Evolutionary conservation across 1,284 basidiomycete genomes (phyloP), one percentile per base, ranked within the genome.

Genomic region (Peniophora sp.): DNA sequence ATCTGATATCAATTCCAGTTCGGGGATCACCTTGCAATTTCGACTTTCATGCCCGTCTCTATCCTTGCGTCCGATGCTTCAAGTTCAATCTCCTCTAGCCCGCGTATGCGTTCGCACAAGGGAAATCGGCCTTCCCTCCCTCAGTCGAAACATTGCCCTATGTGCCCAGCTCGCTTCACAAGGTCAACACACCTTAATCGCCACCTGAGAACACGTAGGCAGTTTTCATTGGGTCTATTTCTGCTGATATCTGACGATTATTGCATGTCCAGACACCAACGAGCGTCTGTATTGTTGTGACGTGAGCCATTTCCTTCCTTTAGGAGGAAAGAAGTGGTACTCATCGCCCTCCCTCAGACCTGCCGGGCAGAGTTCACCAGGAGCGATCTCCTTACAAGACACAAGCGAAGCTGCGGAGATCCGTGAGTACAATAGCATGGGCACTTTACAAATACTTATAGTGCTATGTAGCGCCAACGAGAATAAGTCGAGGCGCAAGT

Each of bases 111-210:
- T 15, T 60, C 59, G 14, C 68, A 69, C 54, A 60, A 59, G 46
- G 68, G 68, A 24, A 69, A 69, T 56, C 55, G 61, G 17, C 63
- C 65, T 32, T 62, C 64, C 3, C 55, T 71, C 24, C 69, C 68
- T 6, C 64, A 80, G 61, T 77, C 72, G 20, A 79, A 79, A 60
- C 67, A 71, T 49, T 80, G 78, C 56, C 68, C 72, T 27, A 61
- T 78, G 27, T 81, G 78, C 52, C 75, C 76, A 8, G 77, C 78
- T 11, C 78, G 76, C 58, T 80, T 80, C 61, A 80, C 78, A 12
- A 66, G 78, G 51, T 77, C 74, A 1, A 80, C 78, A 0, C 78
- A 80, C 58, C 66, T 81, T 44, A 78, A 79, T 56, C 68, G 78
- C 15, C 78, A 80, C 55, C 62, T 80, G 34, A 55, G 68, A 24